Evolutionary conservation across 2,329 filamentous ascomycete species (phyloP).

Genomic region (Escovopsis sp.): DNA sequence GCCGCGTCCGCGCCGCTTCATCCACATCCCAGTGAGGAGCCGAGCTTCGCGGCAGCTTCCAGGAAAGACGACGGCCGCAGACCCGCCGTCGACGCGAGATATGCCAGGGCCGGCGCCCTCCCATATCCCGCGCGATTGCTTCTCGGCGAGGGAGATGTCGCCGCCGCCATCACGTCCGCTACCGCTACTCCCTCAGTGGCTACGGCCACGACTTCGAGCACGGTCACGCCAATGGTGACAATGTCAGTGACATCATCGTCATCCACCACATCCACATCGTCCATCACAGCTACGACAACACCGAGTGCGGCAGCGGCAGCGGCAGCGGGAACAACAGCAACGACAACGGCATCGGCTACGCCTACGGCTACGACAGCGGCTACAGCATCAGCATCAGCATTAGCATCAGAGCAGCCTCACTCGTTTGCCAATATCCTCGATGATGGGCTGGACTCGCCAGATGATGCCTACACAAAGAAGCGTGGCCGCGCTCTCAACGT

Average conservation of each 20-base stretch:
- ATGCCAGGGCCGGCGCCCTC: constrained; percentile 6
- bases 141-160: constrained; percentile 18
- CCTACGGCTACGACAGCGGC: too few species aligned
- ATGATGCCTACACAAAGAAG: constrained; percentile 39
- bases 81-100: constrained; percentile 10
- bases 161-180: neutral
- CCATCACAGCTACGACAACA: neutral
- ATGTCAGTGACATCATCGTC: too few species aligned
- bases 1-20: constrained; percentile 4
- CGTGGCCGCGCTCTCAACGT: constrained; percentile 30
- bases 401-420: constrained; percentile 24
- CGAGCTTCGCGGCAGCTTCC: constrained; percentile 5
- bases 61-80: constrained; percentile 10
- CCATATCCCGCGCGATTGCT: constrained; percentile 26
- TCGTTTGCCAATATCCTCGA: constrained; percentile 32
- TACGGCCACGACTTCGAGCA: too few species aligned
- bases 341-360: too few species aligned
- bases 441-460: constrained; percentile 26
- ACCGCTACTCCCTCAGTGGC: too few species aligned
- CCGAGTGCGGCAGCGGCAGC: neutral
- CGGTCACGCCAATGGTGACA: too few species aligned
- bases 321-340: too few species aligned
- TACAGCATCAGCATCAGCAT: constrained; percentile 12
- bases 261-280: neutral
- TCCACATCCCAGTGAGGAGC: constrained; percentile 10